Percentiles rank a stretch among this genome's conserved stretches.
These are phyloP conservation scores for Penicillium sp. DNA, from an alignment of 2,329 filamentous ascomycete species.

Conservation along the genomic window DNA sequence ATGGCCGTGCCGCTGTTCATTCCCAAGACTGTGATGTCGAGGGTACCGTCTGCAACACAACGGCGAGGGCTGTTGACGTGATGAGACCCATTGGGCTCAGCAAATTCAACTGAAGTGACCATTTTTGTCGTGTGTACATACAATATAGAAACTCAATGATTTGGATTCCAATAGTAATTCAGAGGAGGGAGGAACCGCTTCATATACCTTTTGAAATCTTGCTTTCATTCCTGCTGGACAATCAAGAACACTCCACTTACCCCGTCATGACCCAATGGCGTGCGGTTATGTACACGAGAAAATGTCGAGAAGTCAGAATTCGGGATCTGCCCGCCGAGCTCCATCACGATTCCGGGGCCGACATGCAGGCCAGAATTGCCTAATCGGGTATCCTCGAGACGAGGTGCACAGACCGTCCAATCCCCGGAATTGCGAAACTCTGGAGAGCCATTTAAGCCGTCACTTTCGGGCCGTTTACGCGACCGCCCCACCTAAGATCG, in stretches of 20 bases:
- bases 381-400: conserved; percentile 14
- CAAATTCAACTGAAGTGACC: conserved; percentile 8
- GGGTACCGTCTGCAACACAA: conserved; percentile 49
- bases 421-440: conserved; percentile 4
- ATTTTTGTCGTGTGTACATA: conserved; percentile 6
- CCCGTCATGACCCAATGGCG: neutral
- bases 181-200: conserved; percentile 10
- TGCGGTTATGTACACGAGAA: neutral
- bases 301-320: neutral
- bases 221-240: conserved; percentile 4
- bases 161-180: conserved; percentile 2
- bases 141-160: neutral
- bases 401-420: conserved; percentile 9
- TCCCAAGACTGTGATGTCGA: conserved; percentile 49
- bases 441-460: conserved; percentile 9
- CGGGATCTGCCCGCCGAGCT: neutral
- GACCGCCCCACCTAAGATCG: neutral
- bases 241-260: neutral
- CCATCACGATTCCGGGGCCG: conserved; percentile 4
- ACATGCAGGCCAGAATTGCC: conserved; percentile 5
- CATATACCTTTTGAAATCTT: conserved; percentile 9
- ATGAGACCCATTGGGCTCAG: conserved; percentile 13
- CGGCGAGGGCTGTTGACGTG: conserved; percentile 22
- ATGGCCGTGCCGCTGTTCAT: conserved; percentile 58
- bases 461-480: conserved; percentile 10